These are phyloP conservation scores for Trichophyton schoenleinii DNA, from an alignment of 2,329 filamentous ascomycete genomes.

Conservation along the genomic window DNA sequence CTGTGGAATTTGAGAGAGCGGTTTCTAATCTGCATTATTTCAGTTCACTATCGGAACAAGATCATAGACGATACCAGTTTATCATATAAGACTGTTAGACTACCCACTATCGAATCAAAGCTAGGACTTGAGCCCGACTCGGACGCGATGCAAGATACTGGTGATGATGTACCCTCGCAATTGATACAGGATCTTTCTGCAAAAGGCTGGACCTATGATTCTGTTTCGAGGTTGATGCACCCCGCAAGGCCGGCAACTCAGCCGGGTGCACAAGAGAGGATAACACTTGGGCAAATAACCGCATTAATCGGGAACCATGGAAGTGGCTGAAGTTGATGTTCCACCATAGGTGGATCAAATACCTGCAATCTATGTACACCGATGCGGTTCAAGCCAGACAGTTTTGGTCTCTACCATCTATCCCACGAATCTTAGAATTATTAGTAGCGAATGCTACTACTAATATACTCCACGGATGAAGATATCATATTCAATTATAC, in stretches of 20 bases:
- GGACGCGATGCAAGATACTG: slow-evolving; percentile 11
- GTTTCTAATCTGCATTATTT: not conserved
- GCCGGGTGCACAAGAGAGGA: slow-evolving; percentile 14
- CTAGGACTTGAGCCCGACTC: slow-evolving; percentile 23
- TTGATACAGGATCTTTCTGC: slow-evolving; percentile 24
- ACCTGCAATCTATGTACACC: not conserved
- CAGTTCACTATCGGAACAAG: slow-evolving; percentile 25
- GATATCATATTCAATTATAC: not conserved
- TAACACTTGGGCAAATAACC: slow-evolving; percentile 24
- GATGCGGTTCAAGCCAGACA: not conserved
- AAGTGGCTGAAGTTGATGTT: slow-evolving; percentile 2
- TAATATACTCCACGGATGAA: not conserved
- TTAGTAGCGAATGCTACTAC: not conserved
- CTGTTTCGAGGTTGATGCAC: slow-evolving; percentile 21
- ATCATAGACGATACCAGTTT: slow-evolving; percentile 27
- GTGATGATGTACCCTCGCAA: slow-evolving; percentile 19
- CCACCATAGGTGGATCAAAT: not conserved
- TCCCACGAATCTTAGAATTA: not conserved
- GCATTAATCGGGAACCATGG: slow-evolving; percentile 22
- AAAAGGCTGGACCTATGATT: slow-evolving; percentile 30
- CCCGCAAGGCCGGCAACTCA: slow-evolving; percentile 22
- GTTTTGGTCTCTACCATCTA: not conserved
- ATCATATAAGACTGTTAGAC: slow-evolving; percentile 30
- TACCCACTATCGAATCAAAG: slow-evolving; percentile 24
- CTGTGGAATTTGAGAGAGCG: not conserved